Conservation (phyloP, 2,329 filamentous ascomycete genomes). For the Fusarium tricinctum region DNA sequence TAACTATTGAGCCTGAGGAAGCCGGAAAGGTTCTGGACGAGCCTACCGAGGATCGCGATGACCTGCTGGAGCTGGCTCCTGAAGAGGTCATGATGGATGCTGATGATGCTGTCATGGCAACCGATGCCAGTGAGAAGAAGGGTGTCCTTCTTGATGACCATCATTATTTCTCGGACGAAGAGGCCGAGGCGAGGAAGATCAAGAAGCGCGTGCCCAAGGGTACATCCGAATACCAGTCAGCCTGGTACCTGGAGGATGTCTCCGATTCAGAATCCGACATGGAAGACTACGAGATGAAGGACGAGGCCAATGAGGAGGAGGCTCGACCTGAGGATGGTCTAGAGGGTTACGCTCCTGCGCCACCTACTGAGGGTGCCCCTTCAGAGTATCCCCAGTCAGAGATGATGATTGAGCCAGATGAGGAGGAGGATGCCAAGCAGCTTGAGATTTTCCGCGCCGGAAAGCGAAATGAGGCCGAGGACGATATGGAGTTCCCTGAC, state of each 20-base stretch:
- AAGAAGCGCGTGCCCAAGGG: slow-evolving; percentile 88
- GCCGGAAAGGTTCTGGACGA: slow-evolving; percentile 73
- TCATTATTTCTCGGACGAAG: slow-evolving; percentile 93
- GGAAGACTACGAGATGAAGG: slow-evolving; percentile 74
- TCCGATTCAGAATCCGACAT: slow-evolving; percentile 90
- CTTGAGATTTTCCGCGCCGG: slow-evolving; percentile 84
- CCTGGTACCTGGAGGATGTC: slow-evolving; percentile 88
- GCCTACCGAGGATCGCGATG: slow-evolving; percentile 85
- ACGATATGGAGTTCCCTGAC: slow-evolving; percentile 96
- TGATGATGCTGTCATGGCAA: slow-evolving; percentile 62
- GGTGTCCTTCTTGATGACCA: slow-evolving; percentile 96
- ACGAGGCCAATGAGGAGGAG: slow-evolving; percentile 67
- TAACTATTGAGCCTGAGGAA: slow-evolving; percentile 75
- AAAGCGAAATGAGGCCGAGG: slow-evolving; percentile 84
- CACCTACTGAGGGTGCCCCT: slow-evolving; percentile 81
- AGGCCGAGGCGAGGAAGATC: slow-evolving; percentile 61
- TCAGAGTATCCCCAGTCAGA: slow-evolving; percentile 96
- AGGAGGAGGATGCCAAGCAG: slow-evolving; percentile 82
- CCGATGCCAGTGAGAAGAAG: slow-evolving; percentile 70
- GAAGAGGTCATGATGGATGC: slow-evolving; percentile 83
- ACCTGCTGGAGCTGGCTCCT: slow-evolving; percentile 85
- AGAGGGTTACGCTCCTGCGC: slow-evolving; percentile 75
- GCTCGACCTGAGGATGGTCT: slow-evolving; percentile 85
- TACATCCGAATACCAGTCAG: slow-evolving; percentile 93
- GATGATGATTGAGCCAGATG: slow-evolving; percentile 87